Evolutionary conservation across 345 rosid genomes (phyloP), one percentile per base, ranked within the genome.

Genomic region (Brassica cretica): DNA sequence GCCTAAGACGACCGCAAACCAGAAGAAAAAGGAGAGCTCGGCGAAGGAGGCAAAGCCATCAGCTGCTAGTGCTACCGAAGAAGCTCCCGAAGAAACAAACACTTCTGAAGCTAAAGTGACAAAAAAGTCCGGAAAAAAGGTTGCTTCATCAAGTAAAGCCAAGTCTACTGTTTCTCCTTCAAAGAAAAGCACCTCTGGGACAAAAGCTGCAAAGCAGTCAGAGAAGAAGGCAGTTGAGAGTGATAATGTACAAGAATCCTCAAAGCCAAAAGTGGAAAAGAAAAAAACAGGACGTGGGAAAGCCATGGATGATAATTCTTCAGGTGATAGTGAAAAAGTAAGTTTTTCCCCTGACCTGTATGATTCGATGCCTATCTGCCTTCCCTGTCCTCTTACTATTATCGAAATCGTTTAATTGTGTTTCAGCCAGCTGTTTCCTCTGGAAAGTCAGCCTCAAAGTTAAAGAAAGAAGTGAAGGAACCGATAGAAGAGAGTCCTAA

Each of bases 271-370:
- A 21, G 88, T 80, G 74, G 87, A 86, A 73, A 89, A 88, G 88
- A 90, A 80, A 73, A 86, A 75, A 72, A 77, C 68, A 41, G 81
- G 79, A 53, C 87, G 78, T 80, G 90, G 87, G 71, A 87, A 86
- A 80, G 69, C 78, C 66, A 46, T 53, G 51, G 81, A 80, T 5
- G 91, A 81, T 77, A 80, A 75, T 14, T 75, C 87, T 3, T 70
- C 83, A 33, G 85, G 84, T 76, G 94, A 86, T 78, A 86, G 77
- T 41, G 90, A 84, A 16, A 88, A 88, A 71, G 97, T 88, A 67
- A 63, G 69, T 39, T 25, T 75, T 66, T 69, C 4, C 4, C 41
- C 35, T 62, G 21, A 56, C 74, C 12, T 58, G 41, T 64, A 39
- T 73, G 14, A 51, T 63, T 33, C 24, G 39, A 8, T 66, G 32